Percentiles rank a stretch among this genome's conserved stretches.
Evolutionary conservation across 2,329 filamentous ascomycete species (phyloP).

Genomic region (Calonectria pseudoreteaudii): DNA sequence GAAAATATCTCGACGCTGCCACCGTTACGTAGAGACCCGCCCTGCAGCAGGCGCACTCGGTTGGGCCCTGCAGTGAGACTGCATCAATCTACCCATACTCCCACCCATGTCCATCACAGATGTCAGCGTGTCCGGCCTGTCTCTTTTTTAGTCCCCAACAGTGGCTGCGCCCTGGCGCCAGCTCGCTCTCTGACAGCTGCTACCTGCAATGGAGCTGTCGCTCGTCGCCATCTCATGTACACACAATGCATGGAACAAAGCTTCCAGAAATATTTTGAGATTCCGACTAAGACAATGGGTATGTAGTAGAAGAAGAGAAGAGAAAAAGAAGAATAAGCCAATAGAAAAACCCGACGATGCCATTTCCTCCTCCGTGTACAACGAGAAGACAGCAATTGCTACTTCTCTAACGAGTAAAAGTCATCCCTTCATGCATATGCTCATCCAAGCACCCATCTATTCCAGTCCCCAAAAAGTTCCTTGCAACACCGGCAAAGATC

Average conservation of each 20-base stretch:
- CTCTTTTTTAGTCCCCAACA: neutral
- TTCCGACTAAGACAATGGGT: slow-evolving; percentile 21
- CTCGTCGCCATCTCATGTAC: neutral
- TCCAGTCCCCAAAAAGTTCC: slow-evolving; percentile 29
- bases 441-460: slow-evolving; percentile 30
- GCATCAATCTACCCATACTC: neutral
- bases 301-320: slow-evolving; percentile 14
- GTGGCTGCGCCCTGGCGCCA: slow-evolving; percentile 7
- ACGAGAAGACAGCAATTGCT: slow-evolving; percentile 24
- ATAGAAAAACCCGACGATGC: neutral
- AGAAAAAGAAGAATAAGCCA: slow-evolving; percentile 6
- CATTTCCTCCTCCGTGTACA: slow-evolving; percentile 18
- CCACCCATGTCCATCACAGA: slow-evolving; percentile 1
- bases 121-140: neutral
- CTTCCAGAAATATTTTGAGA: slow-evolving; percentile 10
- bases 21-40: neutral
- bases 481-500: slow-evolving; percentile 22
- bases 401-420: slow-evolving; percentile 28
- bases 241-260: neutral
- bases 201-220: neutral
- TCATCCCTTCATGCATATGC: slow-evolving; percentile 39
- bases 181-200: slow-evolving; percentile 4
- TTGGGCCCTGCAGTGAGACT: slow-evolving; percentile 1
- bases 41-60: neutral
- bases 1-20: neutral